Evolutionary conservation across 2,329 filamentous ascomycete species (phyloP), one percentile per base, ranked within the genome.

Genomic region (Tolypocladium sp.): DNA sequence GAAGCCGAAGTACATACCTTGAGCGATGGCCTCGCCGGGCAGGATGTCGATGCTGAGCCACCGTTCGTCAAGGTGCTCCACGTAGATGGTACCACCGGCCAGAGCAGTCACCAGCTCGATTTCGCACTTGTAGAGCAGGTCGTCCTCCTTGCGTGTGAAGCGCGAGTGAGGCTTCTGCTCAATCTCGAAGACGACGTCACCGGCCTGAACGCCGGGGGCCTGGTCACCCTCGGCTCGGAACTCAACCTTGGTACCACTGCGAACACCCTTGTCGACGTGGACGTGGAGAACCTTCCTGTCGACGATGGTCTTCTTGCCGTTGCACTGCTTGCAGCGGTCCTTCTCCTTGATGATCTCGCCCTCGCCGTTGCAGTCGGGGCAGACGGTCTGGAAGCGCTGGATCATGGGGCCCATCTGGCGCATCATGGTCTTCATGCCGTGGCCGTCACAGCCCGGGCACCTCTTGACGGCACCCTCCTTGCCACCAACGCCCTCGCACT

Each of bases 351-450:
- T 93, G 65, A 89, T 92, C 80, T 99, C 94, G 62, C 94, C 93
- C 76, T 99, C 94, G 63, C 95, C 95, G 68, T 94, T 93, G 75
- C 94, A 99, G 78, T 99, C 95, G 35, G 92, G 90, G 84, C 94
- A 99, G 68, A 97, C 92, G 37, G 93, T 97, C 82, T 99, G 94
- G 86, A 99, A 99, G 60, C 94, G 91, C 80, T 99, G 95, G 68
- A 99, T 97, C 94, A 99, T 99, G 61, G 94, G 94, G 57, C 94
- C 94, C 92, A 99, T 97, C 79, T 99, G 94, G 73, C 95, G 90
- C 94, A 99, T 97, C 93, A 99, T 97, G 46, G 91, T 97, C 89
- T 97, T 97, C 90, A 97, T 96, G 76, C 94, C 94, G 64, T 89
- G 86, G 65, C 94, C 94, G 69, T 96, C 91, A 75, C 94, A 99